These are phyloP conservation scores for Colletotrichum sp. DNA, from an alignment of 2,329 filamentous ascomycete genomes.

Conservation along the genomic window DNA sequence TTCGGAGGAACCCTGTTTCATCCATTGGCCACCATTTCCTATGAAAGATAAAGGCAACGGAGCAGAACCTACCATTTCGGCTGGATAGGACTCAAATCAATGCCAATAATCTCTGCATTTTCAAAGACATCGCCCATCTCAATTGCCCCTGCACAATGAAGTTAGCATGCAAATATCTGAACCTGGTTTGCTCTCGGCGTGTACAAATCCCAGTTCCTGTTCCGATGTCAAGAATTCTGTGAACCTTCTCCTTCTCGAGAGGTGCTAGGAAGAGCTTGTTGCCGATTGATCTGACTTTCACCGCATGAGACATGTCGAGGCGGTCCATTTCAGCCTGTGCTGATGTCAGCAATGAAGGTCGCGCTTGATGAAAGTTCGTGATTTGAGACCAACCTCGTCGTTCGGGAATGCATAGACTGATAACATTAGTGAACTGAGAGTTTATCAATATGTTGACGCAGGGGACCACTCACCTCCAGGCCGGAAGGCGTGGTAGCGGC, in stretches of 20 bases:
- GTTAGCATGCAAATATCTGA: background rate
- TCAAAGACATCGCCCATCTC: background rate
- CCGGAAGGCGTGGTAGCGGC: background rate
- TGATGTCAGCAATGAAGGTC: no score
- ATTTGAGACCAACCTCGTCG: background rate
- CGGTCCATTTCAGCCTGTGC: background rate
- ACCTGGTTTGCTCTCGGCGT: background rate
- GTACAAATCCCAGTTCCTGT: background rate
- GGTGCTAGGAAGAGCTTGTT: constrained; percentile 47
- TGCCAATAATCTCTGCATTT: background rate
- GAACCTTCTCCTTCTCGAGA: constrained; percentile 24
- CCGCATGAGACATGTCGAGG: constrained; percentile 43
- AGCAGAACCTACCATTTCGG: background rate
- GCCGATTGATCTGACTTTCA: constrained; percentile 35
- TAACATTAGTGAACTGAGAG: no score
- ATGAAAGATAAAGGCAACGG: no score
- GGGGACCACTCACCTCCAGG: background rate
- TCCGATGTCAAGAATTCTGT: background rate
- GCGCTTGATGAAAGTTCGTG: no score
- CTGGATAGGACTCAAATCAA: constrained; percentile 5
- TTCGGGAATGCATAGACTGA: background rate
- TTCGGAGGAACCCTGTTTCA: constrained; percentile 22
- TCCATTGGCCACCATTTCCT: no score
- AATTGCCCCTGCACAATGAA: no score
- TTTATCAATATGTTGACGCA: no score